Conservation (phyloP, 164 flowering plant species). For the Nymphaea colorata region DNA sequence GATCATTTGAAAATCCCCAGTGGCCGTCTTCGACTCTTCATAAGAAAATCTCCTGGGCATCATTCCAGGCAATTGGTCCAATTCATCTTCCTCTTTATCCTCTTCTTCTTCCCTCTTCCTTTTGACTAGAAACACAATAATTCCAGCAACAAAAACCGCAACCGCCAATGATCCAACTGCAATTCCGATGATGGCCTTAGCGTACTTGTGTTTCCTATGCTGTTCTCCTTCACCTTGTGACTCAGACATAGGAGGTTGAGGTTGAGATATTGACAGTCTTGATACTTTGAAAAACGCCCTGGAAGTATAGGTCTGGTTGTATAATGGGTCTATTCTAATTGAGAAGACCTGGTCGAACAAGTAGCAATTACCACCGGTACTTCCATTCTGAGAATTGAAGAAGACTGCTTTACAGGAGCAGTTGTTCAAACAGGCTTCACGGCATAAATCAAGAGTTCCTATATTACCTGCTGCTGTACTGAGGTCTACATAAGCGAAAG, state of each 20-base stretch:
- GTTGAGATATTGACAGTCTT: background rate
- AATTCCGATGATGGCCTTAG: background rate
- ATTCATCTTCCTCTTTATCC: background rate
- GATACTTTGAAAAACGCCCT: conserved; percentile 2
- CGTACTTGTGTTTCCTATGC: background rate
- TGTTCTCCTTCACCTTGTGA: background rate
- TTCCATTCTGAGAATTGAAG: background rate
- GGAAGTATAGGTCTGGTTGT: background rate
- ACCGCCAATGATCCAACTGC: background rate
- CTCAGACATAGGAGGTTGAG: background rate
- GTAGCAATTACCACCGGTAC: background rate
- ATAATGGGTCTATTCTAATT: background rate
- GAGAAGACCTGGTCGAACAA: conserved; percentile 2
- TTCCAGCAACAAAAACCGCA: background rate
- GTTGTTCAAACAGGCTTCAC: conserved; percentile 3
- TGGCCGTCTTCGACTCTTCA: conserved; percentile 10
- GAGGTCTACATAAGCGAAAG: background rate
- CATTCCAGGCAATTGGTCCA: conserved; percentile 6
- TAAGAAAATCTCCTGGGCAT: conserved; percentile 14
- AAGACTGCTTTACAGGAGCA: conserved; percentile 2
- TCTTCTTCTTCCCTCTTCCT: background rate
- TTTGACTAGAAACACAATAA: background rate
- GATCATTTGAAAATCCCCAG: conserved; percentile 7
- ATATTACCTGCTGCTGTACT: background rate
- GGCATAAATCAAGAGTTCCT: background rate